Percentiles rank a stretch among this genome's conserved stretches.
These are phyloP conservation scores for Leccinum arenicola DNA, from an alignment of 768 basidiomycete genomes.

Conservation along the genomic window DNA sequence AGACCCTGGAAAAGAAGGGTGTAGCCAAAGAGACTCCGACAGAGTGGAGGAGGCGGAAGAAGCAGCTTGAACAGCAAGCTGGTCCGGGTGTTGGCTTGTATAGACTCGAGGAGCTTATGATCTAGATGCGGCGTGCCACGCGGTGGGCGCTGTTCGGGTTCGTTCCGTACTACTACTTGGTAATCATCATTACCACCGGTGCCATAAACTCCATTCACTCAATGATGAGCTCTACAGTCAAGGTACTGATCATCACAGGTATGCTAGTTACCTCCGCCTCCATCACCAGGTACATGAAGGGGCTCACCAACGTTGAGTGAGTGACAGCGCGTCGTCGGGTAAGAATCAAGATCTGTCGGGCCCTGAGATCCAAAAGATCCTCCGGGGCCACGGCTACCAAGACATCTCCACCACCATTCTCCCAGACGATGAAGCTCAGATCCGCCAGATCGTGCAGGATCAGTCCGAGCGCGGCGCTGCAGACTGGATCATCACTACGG, in stretches of 20 bases:
- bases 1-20: constrained; percentile 41
- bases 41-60: constrained; percentile 55
- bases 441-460: constrained; percentile 45
- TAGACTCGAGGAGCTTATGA: constrained; percentile 65
- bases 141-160: background rate
- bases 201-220: background rate
- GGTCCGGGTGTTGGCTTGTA: constrained; percentile 61
- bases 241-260: constrained; percentile 30
- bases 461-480: constrained; percentile 47
- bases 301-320: constrained; percentile 39
- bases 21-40: constrained; percentile 30
- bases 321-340: constrained; percentile 63
- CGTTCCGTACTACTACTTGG: background rate
- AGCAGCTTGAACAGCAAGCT: constrained; percentile 50
- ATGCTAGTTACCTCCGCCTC: background rate
- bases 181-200: background rate
- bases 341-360: constrained; percentile 60
- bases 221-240: constrained; percentile 19
- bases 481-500: constrained; percentile 79
- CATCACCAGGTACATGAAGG: background rate
- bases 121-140: constrained; percentile 32
- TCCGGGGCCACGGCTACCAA: constrained; percentile 38
- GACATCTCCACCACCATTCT: constrained; percentile 47
- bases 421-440: constrained; percentile 58
- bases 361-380: constrained; percentile 53